These are phyloP conservation scores for Suillus subalutaceus DNA, from an alignment of 768 basidiomycete genomes.

Conservation along the genomic window DNA sequence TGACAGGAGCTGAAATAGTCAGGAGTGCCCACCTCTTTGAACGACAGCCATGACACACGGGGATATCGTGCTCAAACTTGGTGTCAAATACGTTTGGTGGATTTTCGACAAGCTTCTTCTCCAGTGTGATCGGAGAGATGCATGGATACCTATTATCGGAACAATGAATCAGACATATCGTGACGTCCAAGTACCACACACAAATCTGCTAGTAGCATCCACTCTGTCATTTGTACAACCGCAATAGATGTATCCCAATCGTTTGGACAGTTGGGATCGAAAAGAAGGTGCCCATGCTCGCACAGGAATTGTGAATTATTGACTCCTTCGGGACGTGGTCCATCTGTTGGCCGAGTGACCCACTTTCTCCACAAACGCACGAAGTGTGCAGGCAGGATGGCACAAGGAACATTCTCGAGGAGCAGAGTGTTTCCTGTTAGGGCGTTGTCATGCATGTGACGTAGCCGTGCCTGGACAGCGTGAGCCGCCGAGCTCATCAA, in stretches of 20 bases:
- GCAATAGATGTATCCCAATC: slow-evolving; percentile 62
- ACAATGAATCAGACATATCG: slow-evolving; percentile 22
- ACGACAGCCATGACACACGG: slow-evolving; percentile 65
- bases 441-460: slow-evolving; percentile 61
- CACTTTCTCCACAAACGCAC: slow-evolving; percentile 71
- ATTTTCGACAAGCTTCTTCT: slow-evolving; percentile 36
- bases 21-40: slow-evolving; percentile 49
- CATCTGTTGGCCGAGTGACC: slow-evolving; percentile 58
- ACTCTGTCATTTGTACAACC: slow-evolving; percentile 64
- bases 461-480: slow-evolving; percentile 56
- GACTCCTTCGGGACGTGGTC: slow-evolving; percentile 58
- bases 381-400: slow-evolving; percentile 64
- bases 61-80: slow-evolving; percentile 49
- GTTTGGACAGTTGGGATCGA: slow-evolving; percentile 65
- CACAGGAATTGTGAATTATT: slow-evolving; percentile 71
- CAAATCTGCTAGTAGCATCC: slow-evolving; percentile 63
- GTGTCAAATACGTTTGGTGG: slow-evolving; percentile 32
- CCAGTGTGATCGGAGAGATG: slow-evolving; percentile 55
- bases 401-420: slow-evolving; percentile 53
- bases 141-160: slow-evolving; percentile 51
- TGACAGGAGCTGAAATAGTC: slow-evolving; percentile 12
- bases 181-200: slow-evolving; percentile 38
- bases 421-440: slow-evolving; percentile 47
- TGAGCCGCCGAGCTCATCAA: slow-evolving; percentile 10
- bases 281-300: slow-evolving; percentile 58